Percentiles rank a stretch among this genome's conserved stretches.
Evolutionary conservation across 139 green algal species (phyloP).

Genomic region (Asterochloris sp.): DNA sequence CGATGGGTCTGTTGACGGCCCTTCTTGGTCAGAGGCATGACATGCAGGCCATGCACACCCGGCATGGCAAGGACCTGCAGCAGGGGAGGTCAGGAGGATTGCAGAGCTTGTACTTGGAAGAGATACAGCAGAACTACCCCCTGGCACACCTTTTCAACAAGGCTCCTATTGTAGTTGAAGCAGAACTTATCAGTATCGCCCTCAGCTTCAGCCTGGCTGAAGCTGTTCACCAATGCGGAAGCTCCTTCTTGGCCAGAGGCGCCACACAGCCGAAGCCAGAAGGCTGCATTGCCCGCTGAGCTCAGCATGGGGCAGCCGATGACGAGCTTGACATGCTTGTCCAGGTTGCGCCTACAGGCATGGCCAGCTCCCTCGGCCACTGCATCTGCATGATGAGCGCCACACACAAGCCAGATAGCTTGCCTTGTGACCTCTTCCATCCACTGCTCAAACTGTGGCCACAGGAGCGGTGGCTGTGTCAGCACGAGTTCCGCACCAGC

Average conservation of each 20-base stretch:
- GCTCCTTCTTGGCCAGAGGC: constrained; percentile 21
- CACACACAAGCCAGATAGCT: not conserved
- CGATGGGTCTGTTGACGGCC: constrained; percentile 28
- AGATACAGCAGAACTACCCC: no score
- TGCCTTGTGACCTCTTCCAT: constrained; percentile 34
- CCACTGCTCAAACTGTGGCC: constrained; percentile 49
- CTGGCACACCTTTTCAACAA: constrained; percentile 37
- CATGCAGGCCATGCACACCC: constrained; percentile 57
- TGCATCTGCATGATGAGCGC: not conserved
- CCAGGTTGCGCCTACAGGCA: constrained; percentile 12
- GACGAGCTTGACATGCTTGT: constrained; percentile 31
- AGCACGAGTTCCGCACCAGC: constrained; percentile 60
- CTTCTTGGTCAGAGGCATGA: constrained; percentile 65
- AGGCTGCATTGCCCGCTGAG: constrained; percentile 51
- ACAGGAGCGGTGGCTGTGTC: constrained; percentile 72
- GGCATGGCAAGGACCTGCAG: constrained; percentile 36
- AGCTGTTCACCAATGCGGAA: constrained; percentile 19
- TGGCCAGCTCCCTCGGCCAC: not conserved
- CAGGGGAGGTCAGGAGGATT: not conserved
- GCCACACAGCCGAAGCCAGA: constrained; percentile 61
- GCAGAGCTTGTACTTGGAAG: not conserved
- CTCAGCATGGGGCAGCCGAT: constrained; percentile 58
- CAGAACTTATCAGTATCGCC: constrained; percentile 5
- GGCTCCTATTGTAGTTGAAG: constrained; percentile 28
- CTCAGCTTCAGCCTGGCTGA: constrained; percentile 11